These are phyloP conservation scores for Clausena lansium DNA, from an alignment of 345 rosid genomes.

Conservation along the genomic window DNA sequence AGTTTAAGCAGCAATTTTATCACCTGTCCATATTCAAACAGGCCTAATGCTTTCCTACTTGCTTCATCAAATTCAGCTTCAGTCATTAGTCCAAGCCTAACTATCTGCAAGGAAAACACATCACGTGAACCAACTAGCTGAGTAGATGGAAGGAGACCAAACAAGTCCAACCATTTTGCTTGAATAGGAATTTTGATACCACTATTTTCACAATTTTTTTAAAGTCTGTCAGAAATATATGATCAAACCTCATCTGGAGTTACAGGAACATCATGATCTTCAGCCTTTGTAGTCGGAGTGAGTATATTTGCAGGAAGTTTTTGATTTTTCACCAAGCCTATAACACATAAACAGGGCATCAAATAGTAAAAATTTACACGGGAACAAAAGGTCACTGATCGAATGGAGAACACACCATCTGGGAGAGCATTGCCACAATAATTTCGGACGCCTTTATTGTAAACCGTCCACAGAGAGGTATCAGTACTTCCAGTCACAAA, in stretches of 20 bases:
- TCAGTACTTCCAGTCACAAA: slow-evolving; percentile 95
- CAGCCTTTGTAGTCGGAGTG: slow-evolving; percentile 88
- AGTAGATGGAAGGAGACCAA: not conserved
- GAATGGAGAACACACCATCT: slow-evolving; percentile 50
- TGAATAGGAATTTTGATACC: not conserved
- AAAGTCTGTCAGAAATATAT: not conserved
- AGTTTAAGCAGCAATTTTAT: slow-evolving; percentile 6
- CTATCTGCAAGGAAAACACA: slow-evolving; percentile 53
- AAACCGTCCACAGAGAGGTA: slow-evolving; percentile 95
- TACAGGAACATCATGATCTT: slow-evolving; percentile 79
- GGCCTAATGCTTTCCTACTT: slow-evolving; percentile 71
- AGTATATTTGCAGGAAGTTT: slow-evolving; percentile 70
- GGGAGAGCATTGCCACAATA: slow-evolving; percentile 86
- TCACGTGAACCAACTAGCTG: slow-evolving; percentile 4
- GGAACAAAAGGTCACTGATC: not conserved
- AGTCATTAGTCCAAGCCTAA: slow-evolving; percentile 75
- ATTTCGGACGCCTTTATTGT: slow-evolving; percentile 67
- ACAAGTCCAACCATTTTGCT: not conserved
- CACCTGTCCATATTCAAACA: slow-evolving; percentile 95
- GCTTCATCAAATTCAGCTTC: slow-evolving; percentile 83
- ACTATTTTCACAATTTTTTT: not conserved
- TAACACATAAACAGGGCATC: slow-evolving; percentile 8
- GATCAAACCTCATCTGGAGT: slow-evolving; percentile 62
- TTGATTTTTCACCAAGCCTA: slow-evolving; percentile 74
- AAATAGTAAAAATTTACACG: not conserved